These are phyloP conservation scores for Phytophthora tentaculata DNA, from an alignment of 352 stramenopile genomes.

Conservation along the genomic window DNA sequence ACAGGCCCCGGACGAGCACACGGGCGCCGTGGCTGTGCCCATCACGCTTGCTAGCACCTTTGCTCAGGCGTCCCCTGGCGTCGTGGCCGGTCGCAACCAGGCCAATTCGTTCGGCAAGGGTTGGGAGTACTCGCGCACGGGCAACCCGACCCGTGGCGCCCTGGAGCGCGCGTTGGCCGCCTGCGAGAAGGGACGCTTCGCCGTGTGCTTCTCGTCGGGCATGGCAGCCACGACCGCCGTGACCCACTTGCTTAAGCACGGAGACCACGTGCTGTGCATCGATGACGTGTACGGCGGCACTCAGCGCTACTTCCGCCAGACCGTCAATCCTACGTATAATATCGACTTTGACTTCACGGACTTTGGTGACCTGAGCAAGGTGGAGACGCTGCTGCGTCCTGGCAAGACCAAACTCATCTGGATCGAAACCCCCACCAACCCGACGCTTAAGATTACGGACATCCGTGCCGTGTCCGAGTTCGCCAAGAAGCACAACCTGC, in stretches of 20 bases:
- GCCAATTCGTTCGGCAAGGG: slow-evolving; percentile 95
- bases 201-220: slow-evolving; percentile 90
- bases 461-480: slow-evolving; percentile 91
- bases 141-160: slow-evolving; percentile 95
- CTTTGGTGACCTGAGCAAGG: slow-evolving; percentile 85
- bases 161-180: slow-evolving; percentile 93
- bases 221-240: slow-evolving; percentile 90
- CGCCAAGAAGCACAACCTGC: slow-evolving; percentile 87
- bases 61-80: slow-evolving; percentile 71
- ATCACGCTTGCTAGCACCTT: slow-evolving; percentile 95
- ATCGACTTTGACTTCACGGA: slow-evolving; percentile 96
- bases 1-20: slow-evolving; percentile 79
- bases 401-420: slow-evolving; percentile 94
- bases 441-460: slow-evolving; percentile 95
- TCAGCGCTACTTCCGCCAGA: slow-evolving; percentile 94
- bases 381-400: slow-evolving; percentile 82
- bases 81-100: slow-evolving; percentile 78
- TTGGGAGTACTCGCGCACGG: slow-evolving; percentile 95
- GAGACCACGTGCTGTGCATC: slow-evolving; percentile 96
- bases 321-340: slow-evolving; percentile 89
- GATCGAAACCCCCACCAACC: slow-evolving; percentile 94
- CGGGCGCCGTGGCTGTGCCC: slow-evolving; percentile 84
- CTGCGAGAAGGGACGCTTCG: slow-evolving; percentile 92
- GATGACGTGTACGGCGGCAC: slow-evolving; percentile 96
- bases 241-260: slow-evolving; percentile 89